Evolutionary conservation across 1,284 basidiomycete genomes (phyloP), one percentile per base, ranked within the genome.

Genomic region (Puccinia triticina): DNA sequence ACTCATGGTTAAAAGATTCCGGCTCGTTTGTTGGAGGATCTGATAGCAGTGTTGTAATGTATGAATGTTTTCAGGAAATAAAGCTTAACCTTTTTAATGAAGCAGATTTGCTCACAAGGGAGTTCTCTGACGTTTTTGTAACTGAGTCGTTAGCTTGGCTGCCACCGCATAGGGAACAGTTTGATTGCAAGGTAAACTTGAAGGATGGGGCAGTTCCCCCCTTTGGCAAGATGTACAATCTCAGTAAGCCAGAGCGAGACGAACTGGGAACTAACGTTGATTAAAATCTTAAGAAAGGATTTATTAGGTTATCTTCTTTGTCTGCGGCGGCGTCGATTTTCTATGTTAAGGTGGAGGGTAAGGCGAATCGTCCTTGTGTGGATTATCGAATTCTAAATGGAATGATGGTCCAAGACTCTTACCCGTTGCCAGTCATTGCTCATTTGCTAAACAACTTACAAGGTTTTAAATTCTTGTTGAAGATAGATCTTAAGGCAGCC

Each of bases 401-500:
- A 18, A 79, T 84, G 43, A 83, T 82, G 0, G n/a, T 84, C 12
- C 80, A 83, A 57, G 76, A 84, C 67, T 34, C 66, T 5, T 77
- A 46, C 18, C 82, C 83, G 5, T 26, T 84, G 14, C 64, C 77
- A 2, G 23, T 40, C 14, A 32, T 79, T 34, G 18, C 8, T 2
- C 82, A 34, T 10, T n/a, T 79, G 0, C n/a, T 79, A 12, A 57
- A 40, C 40, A 4, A 37, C 5, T 26, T 79, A n/a, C 26, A 55
- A n/a, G 66, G 50, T 16, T 71, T 50, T 1, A 32, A 57, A 40
- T 71, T 53, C 16, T 71, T 71, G 10, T 53, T 84, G 26, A 87
- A 86, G 55, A 76, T 88, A 0, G 87, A 88, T 82, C 84, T 87
- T 0, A 77, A 84, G 0, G 77, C 50, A n/a, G n/a, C n/a, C n/a